A percentile compares a stretch with the other conserved stretches of the same genome.
Conservation (phyloP, 2,329 filamentous ascomycete genomes). For the Calcarisporium arbuscula region DNA sequence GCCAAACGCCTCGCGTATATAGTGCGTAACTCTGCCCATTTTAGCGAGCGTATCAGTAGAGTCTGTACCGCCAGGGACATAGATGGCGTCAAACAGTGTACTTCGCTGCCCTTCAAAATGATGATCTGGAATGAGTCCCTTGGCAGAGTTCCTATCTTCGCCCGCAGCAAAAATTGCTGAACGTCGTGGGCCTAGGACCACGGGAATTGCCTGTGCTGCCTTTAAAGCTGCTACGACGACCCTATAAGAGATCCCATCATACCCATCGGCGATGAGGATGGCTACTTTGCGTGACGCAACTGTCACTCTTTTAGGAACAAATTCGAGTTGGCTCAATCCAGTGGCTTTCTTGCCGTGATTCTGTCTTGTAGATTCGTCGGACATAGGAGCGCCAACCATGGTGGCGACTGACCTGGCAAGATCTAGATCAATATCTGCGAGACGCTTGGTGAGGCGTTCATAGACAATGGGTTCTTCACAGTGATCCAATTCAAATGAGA, state of each 20-base stretch:
- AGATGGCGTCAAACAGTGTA: conserved; percentile 75
- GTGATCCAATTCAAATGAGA: conserved; percentile 73
- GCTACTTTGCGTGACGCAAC: conserved; percentile 67
- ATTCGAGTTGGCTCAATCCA: conserved; percentile 64
- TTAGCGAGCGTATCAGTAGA: conserved; percentile 57
- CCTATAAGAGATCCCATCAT: conserved; percentile 58
- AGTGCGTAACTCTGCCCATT: conserved; percentile 69
- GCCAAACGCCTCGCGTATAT: conserved; percentile 73
- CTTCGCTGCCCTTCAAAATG: conserved; percentile 75
- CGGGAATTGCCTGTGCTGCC: conserved; percentile 58
- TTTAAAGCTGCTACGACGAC: conserved; percentile 58
- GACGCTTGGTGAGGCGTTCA: conserved; percentile 58
- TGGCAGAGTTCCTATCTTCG: conserved; percentile 43
- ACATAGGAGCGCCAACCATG: conserved; percentile 59
- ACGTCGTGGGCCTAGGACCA: conserved; percentile 66
- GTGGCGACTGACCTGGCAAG: conserved; percentile 65
- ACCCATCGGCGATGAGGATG: conserved; percentile 73
- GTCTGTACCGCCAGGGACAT: conserved; percentile 65
- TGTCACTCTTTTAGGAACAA: conserved; percentile 53
- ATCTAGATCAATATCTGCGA: conserved; percentile 65
- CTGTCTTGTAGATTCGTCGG: conserved; percentile 41
- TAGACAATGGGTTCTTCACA: conserved; percentile 76
- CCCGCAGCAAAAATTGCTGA: conserved; percentile 58
- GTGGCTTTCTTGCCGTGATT: conserved; percentile 66
- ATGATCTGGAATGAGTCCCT: conserved; percentile 58